A percentile compares a stretch with the other conserved stretches of the same genome.
Conservation (phyloP, 169 alveolate species). For the Eimeria acervulina region DNA sequence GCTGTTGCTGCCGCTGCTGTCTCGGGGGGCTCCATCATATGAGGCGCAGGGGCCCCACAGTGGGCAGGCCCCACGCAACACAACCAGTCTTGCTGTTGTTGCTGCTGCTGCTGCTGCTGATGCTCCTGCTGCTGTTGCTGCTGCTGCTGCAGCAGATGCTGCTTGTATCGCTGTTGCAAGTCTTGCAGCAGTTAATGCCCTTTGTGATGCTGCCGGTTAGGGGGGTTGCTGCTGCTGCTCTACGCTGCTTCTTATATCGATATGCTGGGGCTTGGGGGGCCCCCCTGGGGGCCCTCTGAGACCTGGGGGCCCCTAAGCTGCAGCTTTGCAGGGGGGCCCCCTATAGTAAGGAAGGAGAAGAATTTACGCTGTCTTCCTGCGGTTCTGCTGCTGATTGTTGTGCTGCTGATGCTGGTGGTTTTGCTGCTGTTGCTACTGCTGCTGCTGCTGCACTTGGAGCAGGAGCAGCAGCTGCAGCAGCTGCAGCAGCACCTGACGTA, state of each 20-base stretch:
- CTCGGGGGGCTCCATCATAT: not conserved
- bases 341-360: not conserved
- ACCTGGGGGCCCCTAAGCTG: not conserved
- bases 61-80: not conserved
- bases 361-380: too few relatives aligned
- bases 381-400: not conserved
- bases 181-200: not conserved
- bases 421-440: not conserved
- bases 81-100: not conserved
- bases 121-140: not conserved
- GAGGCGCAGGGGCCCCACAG: conserved; percentile 15
- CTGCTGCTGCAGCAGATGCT: not conserved
- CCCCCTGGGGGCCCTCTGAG: not conserved
- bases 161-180: not conserved
- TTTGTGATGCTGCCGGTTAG: not conserved
- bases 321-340: not conserved
- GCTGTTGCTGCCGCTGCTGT: not conserved
- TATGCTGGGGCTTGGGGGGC: not conserved
- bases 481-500: not conserved
- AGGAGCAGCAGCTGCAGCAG: conserved; percentile 6
- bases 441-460: conserved; percentile 3
- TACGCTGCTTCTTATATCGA: not conserved
- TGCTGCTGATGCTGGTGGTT: too few relatives aligned
- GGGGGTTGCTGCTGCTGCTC: not conserved
- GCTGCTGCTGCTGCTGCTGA: not conserved